Evolutionary conservation across 2,329 filamentous ascomycete genomes (phyloP), one percentile per base, ranked within the genome.

Genomic region (Pseudogymnoascus sp.): DNA sequence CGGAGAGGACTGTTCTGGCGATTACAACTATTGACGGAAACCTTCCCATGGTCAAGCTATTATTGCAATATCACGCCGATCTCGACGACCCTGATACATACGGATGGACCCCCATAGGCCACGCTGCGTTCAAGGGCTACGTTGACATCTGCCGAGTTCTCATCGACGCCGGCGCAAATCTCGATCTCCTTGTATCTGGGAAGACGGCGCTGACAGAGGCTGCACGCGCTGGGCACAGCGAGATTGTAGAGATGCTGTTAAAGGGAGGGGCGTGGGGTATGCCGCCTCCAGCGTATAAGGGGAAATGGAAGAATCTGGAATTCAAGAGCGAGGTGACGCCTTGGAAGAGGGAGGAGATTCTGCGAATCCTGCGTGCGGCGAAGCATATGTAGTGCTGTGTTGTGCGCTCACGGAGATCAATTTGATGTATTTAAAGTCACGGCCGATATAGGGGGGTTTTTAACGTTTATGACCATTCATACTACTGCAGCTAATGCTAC

Each of bases 301-400:
- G 48, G 48, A 55, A 55, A 7, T 55, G 48, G 48, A 55, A 55
- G 48, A 55, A 55, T 21, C 2, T 55, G 15, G 48, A 55, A n/a
- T 55, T 55, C 2, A 55, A 55, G 48, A 55, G 29, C 15, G 48
- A 35, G 15, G 29, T 55, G 48, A 35, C 29, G 9, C 48, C 48
- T 35, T 55, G 48, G 48, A 55, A 33, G 48, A 55, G 29, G 48
- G 48, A 55, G n/a, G 48, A 55, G 48, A 55, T 55, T 13, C 15
- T 55, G 1, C 9, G 48, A 1, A 55, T 10, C 12, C 15, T 55
- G 6, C n/a, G 29, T 6, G 29, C 29, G 18, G 48, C 48, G 48
- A 55, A 33, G 48, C 48, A 55, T 13, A 55, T 55, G 48, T 52
- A 52, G 27, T 27, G 48, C 5, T 21, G 29, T 33, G 29, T 3